phyloP scores from a whole-genome alignment of 2,329 filamentous ascomycete genomes.

The Sordariomycetes sp. region DNA sequence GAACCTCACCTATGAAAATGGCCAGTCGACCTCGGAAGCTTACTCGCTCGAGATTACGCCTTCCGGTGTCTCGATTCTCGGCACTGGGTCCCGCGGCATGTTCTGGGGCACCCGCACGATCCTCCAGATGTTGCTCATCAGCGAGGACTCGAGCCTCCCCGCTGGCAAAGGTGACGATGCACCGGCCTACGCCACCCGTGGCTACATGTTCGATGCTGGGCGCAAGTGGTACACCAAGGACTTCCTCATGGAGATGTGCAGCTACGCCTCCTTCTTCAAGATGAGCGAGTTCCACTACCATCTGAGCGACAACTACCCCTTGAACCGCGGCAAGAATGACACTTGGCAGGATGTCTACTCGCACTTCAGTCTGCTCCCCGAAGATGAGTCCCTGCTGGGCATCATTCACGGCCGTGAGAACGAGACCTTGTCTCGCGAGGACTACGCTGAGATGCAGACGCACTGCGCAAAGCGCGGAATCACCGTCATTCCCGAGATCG shows the following conservation, averaged over 20 bases:
- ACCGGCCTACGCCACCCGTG: slow-evolving; percentile 32
- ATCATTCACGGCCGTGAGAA: slow-evolving; percentile 13
- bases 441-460: slow-evolving; percentile 37
- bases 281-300: slow-evolving; percentile 40
- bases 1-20: slow-evolving; percentile 35
- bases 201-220: slow-evolving; percentile 24
- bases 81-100: slow-evolving; percentile 31
- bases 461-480: slow-evolving; percentile 41
- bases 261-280: slow-evolving; percentile 38
- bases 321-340: slow-evolving; percentile 34
- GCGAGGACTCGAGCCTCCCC: slow-evolving; percentile 13
- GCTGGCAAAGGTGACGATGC: slow-evolving; percentile 22
- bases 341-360: slow-evolving; percentile 35
- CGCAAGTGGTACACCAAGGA: slow-evolving; percentile 12
- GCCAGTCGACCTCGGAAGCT: slow-evolving; percentile 35
- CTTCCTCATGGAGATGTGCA: slow-evolving; percentile 33
- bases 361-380: slow-evolving; percentile 28
- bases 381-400: slow-evolving; percentile 10
- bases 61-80: slow-evolving; percentile 24
- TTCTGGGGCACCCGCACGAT: slow-evolving; percentile 38
- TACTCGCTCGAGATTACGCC: slow-evolving; percentile 31
- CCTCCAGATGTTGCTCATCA: slow-evolving; percentile 27
- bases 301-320: slow-evolving; percentile 36
- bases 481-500: slow-evolving; percentile 45
- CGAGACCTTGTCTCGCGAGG: slow-evolving; percentile 14